A percentile compares a stretch with the other conserved stretches of the same genome.
Evolutionary conservation across 768 basidiomycete genomes (phyloP).

Genomic region (Kwoniella mangroviensis): DNA sequence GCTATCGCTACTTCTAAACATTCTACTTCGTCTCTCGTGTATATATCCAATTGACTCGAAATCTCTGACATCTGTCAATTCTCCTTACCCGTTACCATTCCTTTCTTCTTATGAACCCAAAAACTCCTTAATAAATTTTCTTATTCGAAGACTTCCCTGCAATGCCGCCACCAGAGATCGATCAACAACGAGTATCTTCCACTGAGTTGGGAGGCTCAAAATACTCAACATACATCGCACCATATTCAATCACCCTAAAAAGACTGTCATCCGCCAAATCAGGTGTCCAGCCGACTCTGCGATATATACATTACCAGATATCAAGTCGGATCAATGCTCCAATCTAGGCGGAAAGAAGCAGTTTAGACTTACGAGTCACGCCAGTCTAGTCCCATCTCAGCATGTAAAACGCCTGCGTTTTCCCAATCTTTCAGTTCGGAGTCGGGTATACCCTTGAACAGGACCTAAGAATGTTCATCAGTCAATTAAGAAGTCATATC

Average conservation of each 20-base stretch:
- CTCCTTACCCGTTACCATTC: neutral
- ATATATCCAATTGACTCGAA: neutral
- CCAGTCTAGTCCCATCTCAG: conserved; percentile 56
- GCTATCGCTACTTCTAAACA: neutral
- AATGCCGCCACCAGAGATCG: neutral
- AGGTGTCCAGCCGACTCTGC: conserved; percentile 46
- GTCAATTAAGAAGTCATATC: neutral
- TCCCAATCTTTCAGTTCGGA: conserved; percentile 47
- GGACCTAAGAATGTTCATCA: conserved; percentile 29
- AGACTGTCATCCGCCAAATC: conserved; percentile 45
- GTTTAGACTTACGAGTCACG: conserved; percentile 38
- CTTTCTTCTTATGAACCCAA: neutral
- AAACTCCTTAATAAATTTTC: neutral
- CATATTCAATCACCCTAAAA: conserved; percentile 53
- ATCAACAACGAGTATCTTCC: neutral
- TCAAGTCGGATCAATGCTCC: neutral
- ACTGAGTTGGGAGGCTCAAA: neutral
- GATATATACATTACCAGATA: neutral
- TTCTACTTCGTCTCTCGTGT: neutral
- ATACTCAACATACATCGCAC: conserved; percentile 51
- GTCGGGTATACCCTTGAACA: conserved; percentile 49
- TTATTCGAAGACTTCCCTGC: conserved; percentile 28
- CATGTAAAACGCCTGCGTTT: conserved; percentile 44
- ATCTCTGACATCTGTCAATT: neutral
- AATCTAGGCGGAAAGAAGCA: neutral